Evolutionary conservation across 192 early-diverging fungal genomes (phyloP), one percentile per base, ranked within the genome.

Genomic region (Rhizophagus prolifer): DNA sequence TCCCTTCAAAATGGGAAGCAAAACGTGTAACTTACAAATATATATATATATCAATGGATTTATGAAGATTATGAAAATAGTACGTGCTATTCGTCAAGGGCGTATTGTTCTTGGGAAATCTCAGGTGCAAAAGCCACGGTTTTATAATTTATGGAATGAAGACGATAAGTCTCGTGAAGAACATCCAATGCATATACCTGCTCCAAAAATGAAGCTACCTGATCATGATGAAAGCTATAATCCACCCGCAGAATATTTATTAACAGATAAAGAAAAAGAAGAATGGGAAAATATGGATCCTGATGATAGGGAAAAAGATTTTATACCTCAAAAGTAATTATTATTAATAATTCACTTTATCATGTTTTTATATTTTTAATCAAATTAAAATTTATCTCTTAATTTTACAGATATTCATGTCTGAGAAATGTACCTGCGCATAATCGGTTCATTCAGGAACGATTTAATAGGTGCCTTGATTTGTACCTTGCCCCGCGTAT

Each of bases 391-490:
- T 54, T 54, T 54, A 54, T 54, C 0, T n/a, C 23, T 13, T 61
- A 74, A n/a, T 54, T 46, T 16, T 65, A 25, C 14, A 87, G 85
- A 77, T 91, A 91, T 79, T 79, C 84, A 41, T 88, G 86, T 61
- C 88, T 99, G 71, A 92, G 98, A 50, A 76, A 85, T 31, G 95
- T 98, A 38, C 95, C 96, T 30, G 95, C 90, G 7, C 98, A 97
- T 80, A 85, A 89, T 26, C 86, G 89, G 34, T 98, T 99, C 72
- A 90, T 98, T 59, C 91, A 98, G 80, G 97, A 99, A 82, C 88
- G 96, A 62, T 99, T 98, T 83, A 91, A 98, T 79, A 88, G 98
- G 76, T 98, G 96, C 81, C 87, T 99, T 78, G 98, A 99, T 80
- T 85, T 99, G 70, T 99, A 99, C 79, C 86, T 99, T 67, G 95